Evolutionary conservation across 345 rosid species (phyloP), one percentile per base, ranked within the genome.

Genomic region (Viola odorata): DNA sequence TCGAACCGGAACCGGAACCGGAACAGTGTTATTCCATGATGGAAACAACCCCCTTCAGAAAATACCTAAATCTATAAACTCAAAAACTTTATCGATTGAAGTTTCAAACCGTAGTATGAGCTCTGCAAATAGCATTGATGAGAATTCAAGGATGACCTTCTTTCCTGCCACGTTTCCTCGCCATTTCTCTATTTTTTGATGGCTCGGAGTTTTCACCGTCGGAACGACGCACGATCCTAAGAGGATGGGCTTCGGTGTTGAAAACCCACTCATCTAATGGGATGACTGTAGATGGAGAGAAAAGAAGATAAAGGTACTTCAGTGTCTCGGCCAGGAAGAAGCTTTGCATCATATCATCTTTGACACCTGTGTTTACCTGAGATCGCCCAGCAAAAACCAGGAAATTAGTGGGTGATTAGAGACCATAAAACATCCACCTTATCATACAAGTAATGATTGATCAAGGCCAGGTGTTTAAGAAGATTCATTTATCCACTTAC

Each of bases 261-360:
- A 94, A 94, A 48, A 90, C 99, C 99, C 97, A 91, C 50, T 94
- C 95, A n/a, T 94, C 97, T 47, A 91, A 70, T 47, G 99, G 54
- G 58, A 94, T 84, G 50, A 88, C 89, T 0, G 95, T 69, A 36
- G 97, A 48, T 17, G 97, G 97, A 6, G 99, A 88, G 67, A 88
- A 94, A 41, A 94, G 84, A 52, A 94, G 99, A 62, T 94, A 91
- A 0, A 91, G 78, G 72, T 94, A 91, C 65, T 91, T 88, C 1
- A 91, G 85, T 8, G 97, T 91, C 91, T 94, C 96, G 1, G 97
- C 99, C 7, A 94, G 87, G 69, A 91, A 91, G 79, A 94, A 94
- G 79, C 95, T 94, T 64, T 91, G 99, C 97, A 94, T 94, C 92
- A 78, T 85, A 71, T 94, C 82, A 79, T 94, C 99, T 73, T 82